A percentile compares a stretch with the other conserved stretches of the same genome.
These are phyloP conservation scores for Cyathus striatus DNA, from an alignment of 768 basidiomycete species.

Conservation along the genomic window DNA sequence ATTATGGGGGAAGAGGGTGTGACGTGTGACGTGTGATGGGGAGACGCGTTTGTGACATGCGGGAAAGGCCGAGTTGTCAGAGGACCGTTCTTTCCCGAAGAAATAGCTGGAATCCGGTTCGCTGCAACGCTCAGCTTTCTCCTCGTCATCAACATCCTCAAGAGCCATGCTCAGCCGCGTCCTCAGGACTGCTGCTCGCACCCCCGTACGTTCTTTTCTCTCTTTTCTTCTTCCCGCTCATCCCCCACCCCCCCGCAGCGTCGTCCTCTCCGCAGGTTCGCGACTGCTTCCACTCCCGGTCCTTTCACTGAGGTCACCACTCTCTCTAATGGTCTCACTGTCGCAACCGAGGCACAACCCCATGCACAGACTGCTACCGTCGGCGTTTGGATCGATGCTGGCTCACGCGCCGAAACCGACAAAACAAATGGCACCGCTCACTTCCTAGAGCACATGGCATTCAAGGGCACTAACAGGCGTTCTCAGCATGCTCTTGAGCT, in stretches of 20 bases:
- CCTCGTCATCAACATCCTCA: constrained; percentile 29
- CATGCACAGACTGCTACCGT: constrained; percentile 97
- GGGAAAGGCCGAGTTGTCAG: constrained; percentile 7
- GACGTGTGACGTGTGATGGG: no score
- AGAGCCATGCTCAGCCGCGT: constrained; percentile 39
- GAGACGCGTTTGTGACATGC: no score
- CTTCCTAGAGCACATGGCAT: constrained; percentile 98
- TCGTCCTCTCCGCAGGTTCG: constrained; percentile 64
- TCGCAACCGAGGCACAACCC: constrained; percentile 88
- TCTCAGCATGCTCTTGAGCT: constrained; percentile 89
- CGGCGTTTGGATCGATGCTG: constrained; percentile 98
- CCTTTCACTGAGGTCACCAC: constrained; percentile 91
- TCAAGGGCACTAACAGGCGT: constrained; percentile 90
- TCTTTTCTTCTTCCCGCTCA: not conserved
- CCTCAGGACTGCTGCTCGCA: constrained; percentile 34
- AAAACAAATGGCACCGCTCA: constrained; percentile 95
- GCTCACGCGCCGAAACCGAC: constrained; percentile 94
- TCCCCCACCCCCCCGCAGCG: constrained; percentile 13
- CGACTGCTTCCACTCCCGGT: constrained; percentile 62
- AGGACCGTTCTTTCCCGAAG: constrained; percentile 29
- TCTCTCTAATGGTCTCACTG: constrained; percentile 90
- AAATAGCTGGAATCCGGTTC: constrained; percentile 7
- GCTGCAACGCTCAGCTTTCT: constrained; percentile 11
- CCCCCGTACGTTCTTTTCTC: constrained; percentile 22
- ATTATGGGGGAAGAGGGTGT: no score